Evolutionary conservation across 305 asterid genomes (phyloP), one percentile per base, ranked within the genome.

Genomic region (Solanum hybrid): DNA sequence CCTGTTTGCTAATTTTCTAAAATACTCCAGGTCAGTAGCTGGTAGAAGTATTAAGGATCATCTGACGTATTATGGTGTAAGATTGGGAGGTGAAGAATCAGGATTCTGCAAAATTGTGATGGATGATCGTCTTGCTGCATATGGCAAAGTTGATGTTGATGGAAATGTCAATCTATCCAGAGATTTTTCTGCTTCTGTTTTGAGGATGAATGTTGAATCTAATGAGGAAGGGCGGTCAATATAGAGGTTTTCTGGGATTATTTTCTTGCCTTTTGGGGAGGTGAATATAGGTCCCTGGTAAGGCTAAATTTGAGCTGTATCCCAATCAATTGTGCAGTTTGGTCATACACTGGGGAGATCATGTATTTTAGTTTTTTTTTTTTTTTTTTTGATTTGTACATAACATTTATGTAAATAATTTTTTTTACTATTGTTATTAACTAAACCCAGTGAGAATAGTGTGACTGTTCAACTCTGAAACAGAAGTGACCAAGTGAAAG

Each of bases 41-140:
- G 99, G 99, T 90, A 94, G 92, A 92, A 97, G 99, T 88, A 95
- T 97, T 77, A 86, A 90, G 7, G 99, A 97, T 90, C 99, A 97
- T 93, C 89, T 97, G 93, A 11, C 66, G 11, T 97, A 97, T 90
- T 97, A 87, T 40, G 98, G 96, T 17, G 93, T 97, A 85, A 89
- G 93, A 91, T 92, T 97, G 95, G 99, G 98, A 90, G 93, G 98
- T 14, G 94, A 92, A 7, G 92, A 88, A 38, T 89, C 94, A 20
- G 92, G 90, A 75, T 82, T 92, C 11, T 97, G 99, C 93, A 95
- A 90, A 91, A 93, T 97, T 60, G 92, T 96, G 90, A 94, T 94
- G 96, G 96, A 94, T 86, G 91, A 92, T 2, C 90, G 89, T 85
- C 84, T 93, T 87, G 91, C 91, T 85, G 87, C 46, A 51, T 94